Conservation (phyloP, 2,329 filamentous ascomycete species). For the Diplodia mutila region DNA sequence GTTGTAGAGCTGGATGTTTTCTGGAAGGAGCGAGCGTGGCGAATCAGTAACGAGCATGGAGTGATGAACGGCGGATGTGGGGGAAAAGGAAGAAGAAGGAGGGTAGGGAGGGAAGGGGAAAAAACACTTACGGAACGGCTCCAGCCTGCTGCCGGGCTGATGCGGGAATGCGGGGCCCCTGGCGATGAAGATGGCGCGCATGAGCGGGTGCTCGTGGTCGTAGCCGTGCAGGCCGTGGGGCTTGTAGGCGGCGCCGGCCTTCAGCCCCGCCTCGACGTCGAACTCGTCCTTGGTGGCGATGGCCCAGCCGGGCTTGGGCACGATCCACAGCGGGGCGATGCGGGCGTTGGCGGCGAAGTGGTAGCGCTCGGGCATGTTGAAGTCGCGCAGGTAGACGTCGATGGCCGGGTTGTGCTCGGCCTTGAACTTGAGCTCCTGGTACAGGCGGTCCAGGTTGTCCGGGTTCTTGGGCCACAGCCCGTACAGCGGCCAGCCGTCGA, state of each 20-base stretch:
- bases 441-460: conserved; percentile 67
- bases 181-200: conserved; percentile 94
- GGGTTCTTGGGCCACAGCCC: conserved; percentile 80
- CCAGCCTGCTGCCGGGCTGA: conserved; percentile 74
- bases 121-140: conserved; percentile 74
- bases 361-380: conserved; percentile 89
- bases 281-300: conserved; percentile 83
- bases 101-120: background rate
- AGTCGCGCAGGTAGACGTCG: conserved; percentile 83
- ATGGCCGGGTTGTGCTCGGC: conserved; percentile 68
- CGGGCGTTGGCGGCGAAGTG: conserved; percentile 87
- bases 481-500: conserved; percentile 92
- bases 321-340: conserved; percentile 93
- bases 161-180: conserved; percentile 92
- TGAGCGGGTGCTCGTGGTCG: conserved; percentile 90
- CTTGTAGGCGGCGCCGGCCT: conserved; percentile 69
- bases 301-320: conserved; percentile 91
- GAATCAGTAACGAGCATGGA: background rate
- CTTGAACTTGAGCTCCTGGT: conserved; percentile 61
- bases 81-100: no score
- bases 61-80: no score
- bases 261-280: conserved; percentile 68
- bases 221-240: conserved; percentile 91
- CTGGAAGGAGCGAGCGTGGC: conserved; percentile 61
- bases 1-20: conserved; percentile 95